phyloP scores from a whole-genome alignment of 2,329 filamentous ascomycete species.

The Thielaviopsis euricoi region DNA sequence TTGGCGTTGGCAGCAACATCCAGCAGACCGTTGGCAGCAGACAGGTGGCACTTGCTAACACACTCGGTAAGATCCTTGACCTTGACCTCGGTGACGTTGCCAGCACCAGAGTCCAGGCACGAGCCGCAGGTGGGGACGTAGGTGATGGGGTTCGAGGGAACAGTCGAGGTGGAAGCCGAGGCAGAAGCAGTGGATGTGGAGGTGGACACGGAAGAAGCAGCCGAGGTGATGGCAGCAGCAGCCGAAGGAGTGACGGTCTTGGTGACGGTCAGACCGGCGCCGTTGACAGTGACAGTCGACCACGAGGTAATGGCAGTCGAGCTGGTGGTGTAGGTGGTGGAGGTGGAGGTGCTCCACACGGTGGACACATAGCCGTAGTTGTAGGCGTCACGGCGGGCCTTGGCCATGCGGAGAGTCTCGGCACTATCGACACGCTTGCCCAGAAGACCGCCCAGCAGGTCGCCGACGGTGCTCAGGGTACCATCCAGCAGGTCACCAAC shows the following conservation, averaged over 20 bases:
- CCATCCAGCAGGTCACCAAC: background rate
- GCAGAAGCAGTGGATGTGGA: background rate
- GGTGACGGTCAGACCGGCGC: background rate
- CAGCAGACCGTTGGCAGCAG: conserved; percentile 7
- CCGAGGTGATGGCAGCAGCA: background rate
- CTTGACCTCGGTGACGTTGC: conserved; percentile 3
- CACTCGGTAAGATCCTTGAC: conserved; percentile 6
- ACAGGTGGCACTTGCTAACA: conserved; percentile 9
- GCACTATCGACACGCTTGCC: conserved; percentile 4
- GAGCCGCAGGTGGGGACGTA: conserved; percentile 31
- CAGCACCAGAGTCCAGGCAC: background rate
- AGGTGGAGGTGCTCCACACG: background rate
- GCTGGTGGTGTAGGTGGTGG: background rate
- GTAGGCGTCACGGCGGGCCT: background rate
- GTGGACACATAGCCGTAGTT: background rate
- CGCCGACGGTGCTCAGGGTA: conserved; percentile 2
- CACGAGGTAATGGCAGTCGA: background rate
- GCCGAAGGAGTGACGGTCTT: background rate
- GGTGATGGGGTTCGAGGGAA: conserved; percentile 39
- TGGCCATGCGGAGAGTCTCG: conserved; percentile 3
- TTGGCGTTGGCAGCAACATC: conserved; percentile 5
- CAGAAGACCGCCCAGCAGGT: conserved; percentile 4
- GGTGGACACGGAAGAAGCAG: background rate
- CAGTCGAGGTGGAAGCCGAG: conserved; percentile 19
- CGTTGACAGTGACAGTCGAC: background rate